Percentiles rank a stretch among this genome's conserved stretches.
phyloP scores from a whole-genome alignment of 257 asterid genomes.

The Ballota nigra region DNA sequence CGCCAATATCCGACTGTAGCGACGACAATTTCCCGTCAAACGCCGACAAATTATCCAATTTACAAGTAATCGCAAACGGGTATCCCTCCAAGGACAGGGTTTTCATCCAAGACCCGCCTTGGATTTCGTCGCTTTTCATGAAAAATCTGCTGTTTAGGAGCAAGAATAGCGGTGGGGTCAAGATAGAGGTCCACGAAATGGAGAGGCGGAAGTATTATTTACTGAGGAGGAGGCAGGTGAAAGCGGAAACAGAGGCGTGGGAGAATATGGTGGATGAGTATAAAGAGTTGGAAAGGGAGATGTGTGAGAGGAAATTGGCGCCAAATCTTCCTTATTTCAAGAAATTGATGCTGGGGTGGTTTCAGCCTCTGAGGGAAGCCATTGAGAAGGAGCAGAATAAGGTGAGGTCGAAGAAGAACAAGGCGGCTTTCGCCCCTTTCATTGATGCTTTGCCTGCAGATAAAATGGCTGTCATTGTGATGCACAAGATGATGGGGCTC shows the following conservation, averaged over 20 bases:
- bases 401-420: slow-evolving; percentile 53
- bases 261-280: slow-evolving; percentile 86
- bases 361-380: slow-evolving; percentile 81
- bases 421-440: slow-evolving; percentile 65
- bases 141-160: slow-evolving; percentile 61
- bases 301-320: slow-evolving; percentile 93
- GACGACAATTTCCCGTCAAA: slow-evolving; percentile 48
- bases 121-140: slow-evolving; percentile 77
- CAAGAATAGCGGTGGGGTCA: slow-evolving; percentile 44
- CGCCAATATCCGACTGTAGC: slow-evolving; percentile 52
- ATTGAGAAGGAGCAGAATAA: slow-evolving; percentile 71
- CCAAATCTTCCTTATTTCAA: slow-evolving; percentile 85
- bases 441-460: slow-evolving; percentile 81
- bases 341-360: slow-evolving; percentile 85
- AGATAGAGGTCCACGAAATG: slow-evolving; percentile 63
- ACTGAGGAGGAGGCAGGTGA: slow-evolving; percentile 71
- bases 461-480: slow-evolving; percentile 89
- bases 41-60: slow-evolving; percentile 36
- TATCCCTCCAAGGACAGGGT: slow-evolving; percentile 40
- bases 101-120: slow-evolving; percentile 78
- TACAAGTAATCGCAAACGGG: slow-evolving; percentile 46
- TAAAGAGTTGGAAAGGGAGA: slow-evolving; percentile 79
- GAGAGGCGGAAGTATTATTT: slow-evolving; percentile 68
- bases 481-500: slow-evolving; percentile 90
- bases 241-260: slow-evolving; percentile 95